Conservation (phyloP, 2,329 filamentous ascomycete species). For the Trichoderma breve region DNA sequence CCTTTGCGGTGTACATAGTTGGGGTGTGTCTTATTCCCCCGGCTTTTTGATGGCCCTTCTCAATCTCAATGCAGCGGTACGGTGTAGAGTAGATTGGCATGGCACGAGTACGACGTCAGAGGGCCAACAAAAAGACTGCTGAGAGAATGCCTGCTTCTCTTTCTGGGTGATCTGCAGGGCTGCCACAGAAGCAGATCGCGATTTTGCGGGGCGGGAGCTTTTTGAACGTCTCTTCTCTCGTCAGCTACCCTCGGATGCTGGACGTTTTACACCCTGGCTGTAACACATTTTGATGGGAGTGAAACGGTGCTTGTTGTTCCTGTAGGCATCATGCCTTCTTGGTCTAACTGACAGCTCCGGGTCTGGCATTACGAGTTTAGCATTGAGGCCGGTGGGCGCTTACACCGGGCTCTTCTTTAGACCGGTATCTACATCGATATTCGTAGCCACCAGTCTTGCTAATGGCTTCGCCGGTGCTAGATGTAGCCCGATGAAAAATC, state of each 20-base stretch:
- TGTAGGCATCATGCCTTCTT: background rate
- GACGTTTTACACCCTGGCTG: constrained; percentile 6
- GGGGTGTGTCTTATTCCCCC: background rate
- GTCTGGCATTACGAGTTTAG: background rate
- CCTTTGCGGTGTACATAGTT: background rate
- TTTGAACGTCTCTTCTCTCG: background rate
- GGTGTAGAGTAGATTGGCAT: background rate
- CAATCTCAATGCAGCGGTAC: constrained; percentile 6
- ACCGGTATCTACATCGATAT: background rate
- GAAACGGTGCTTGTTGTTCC: background rate
- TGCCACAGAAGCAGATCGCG: constrained; percentile 19
- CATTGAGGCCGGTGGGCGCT: background rate
- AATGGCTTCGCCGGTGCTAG: background rate
- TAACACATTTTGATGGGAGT: background rate
- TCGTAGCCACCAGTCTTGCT: background rate
- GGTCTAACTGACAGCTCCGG: background rate
- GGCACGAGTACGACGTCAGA: constrained; percentile 17
- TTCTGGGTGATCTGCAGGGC: constrained; percentile 18
- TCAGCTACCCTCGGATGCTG: constrained; percentile 7
- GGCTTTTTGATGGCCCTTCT: background rate
- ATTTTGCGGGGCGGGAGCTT: constrained; percentile 13
- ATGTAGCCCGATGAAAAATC: background rate
- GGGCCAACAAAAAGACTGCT: background rate
- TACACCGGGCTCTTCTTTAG: background rate
- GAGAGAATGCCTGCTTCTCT: constrained; percentile 9